Percentiles rank a stretch among this genome's conserved stretches.
Evolutionary conservation across 2,329 filamentous ascomycete genomes (phyloP).

Genomic region (Corynespora cassiicola): DNA sequence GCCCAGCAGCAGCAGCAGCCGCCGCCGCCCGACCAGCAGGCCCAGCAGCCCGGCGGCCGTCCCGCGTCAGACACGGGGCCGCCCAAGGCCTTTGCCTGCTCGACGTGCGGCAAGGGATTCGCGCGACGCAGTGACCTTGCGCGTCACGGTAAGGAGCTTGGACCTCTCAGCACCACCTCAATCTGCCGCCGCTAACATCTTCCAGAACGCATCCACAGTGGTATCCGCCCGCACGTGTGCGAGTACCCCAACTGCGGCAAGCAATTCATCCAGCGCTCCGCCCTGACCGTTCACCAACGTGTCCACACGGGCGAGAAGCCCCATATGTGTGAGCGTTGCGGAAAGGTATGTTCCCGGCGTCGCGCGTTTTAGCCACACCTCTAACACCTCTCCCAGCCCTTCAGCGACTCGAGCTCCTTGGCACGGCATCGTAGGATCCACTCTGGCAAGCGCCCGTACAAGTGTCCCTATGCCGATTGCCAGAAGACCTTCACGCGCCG

Average conservation of each 20-base stretch:
- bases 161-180: slow-evolving; percentile 35
- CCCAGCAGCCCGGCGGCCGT: slow-evolving; percentile 50
- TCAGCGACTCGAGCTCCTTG: slow-evolving; percentile 94
- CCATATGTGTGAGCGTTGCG: slow-evolving; percentile 95
- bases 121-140: slow-evolving; percentile 92
- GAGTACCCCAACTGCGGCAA: slow-evolving; percentile 90
- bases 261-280: slow-evolving; percentile 95
- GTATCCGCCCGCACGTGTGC: slow-evolving; percentile 88
- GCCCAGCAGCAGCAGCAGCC: slow-evolving; percentile 46
- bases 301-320: slow-evolving; percentile 98
- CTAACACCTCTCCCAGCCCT: slow-evolving; percentile 68
- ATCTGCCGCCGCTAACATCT: slow-evolving; percentile 35
- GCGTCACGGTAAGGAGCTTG: slow-evolving; percentile 78
- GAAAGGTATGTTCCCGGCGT: slow-evolving; percentile 71
- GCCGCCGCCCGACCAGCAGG: slow-evolving; percentile 43
- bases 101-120: slow-evolving; percentile 89
- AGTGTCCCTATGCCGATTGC: slow-evolving; percentile 95
- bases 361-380: slow-evolving; percentile 4
- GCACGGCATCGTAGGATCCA: slow-evolving; percentile 94
- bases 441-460: slow-evolving; percentile 94
- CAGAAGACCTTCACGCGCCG: slow-evolving; percentile 98
- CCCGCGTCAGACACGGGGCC: slow-evolving; percentile 56
- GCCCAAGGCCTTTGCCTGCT: slow-evolving; percentile 85
- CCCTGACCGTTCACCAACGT: slow-evolving; percentile 91
- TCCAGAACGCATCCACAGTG: slow-evolving; percentile 92